A percentile compares a stretch with the other conserved stretches of the same genome.
Conservation (phyloP, 1,284 basidiomycete genomes). For the Baeospora myosura region DNA sequence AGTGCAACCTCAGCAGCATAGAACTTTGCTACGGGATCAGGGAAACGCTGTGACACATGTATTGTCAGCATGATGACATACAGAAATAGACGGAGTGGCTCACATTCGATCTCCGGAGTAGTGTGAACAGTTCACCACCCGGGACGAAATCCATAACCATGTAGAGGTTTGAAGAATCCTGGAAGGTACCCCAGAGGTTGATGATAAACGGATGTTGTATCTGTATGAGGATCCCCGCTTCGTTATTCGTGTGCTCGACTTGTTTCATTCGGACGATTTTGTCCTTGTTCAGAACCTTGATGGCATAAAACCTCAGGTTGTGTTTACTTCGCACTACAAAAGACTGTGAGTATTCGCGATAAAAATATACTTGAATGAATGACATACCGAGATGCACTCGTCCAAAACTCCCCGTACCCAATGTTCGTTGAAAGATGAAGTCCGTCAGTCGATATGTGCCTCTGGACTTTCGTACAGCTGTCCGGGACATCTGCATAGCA, state of each 20-base stretch:
- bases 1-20: slow-evolving; percentile 97
- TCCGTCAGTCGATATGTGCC: slow-evolving; percentile 64
- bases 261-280: slow-evolving; percentile 96
- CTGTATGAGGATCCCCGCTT: slow-evolving; percentile 83
- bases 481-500: slow-evolving; percentile 2
- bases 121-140: slow-evolving; percentile 92
- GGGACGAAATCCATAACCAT: slow-evolving; percentile 99
- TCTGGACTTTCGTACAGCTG: slow-evolving; percentile 40
- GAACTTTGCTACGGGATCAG: slow-evolving; percentile 98
- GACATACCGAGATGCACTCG: slow-evolving; percentile 83
- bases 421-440: slow-evolving; percentile 70
- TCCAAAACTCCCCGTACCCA: slow-evolving; percentile 93
- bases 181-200: slow-evolving; percentile 98
- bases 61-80: background rate
- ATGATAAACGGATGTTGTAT: slow-evolving; percentile 96
- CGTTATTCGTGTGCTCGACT: slow-evolving; percentile 96
- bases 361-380: slow-evolving; percentile 5
- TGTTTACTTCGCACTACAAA: slow-evolving; percentile 77
- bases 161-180: slow-evolving; percentile 89
- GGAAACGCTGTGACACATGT: slow-evolving; percentile 68
- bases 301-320: slow-evolving; percentile 88
- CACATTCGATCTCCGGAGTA: slow-evolving; percentile 84
- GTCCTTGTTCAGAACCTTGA: slow-evolving; percentile 92
- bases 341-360: slow-evolving; percentile 9
- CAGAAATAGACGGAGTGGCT: slow-evolving; percentile 20